phyloP scores from a whole-genome alignment of 805 yeast species.

The Pichia thaimueangensis region DNA sequence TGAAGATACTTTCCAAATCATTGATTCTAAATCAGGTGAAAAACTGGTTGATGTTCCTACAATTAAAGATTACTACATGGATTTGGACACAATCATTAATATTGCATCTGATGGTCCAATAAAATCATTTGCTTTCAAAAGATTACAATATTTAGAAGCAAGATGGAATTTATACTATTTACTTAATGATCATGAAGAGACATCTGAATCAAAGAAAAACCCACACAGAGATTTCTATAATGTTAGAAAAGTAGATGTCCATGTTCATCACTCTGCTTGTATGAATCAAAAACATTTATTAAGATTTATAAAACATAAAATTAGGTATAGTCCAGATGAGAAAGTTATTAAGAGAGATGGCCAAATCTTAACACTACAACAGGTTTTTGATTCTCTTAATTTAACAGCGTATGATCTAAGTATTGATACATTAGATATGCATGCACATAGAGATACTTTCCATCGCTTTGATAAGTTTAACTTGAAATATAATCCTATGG shows the following conservation, averaged over 20 bases:
- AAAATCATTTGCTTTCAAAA: slow-evolving; percentile 90
- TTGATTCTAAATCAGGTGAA: slow-evolving; percentile 24
- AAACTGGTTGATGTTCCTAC: slow-evolving; percentile 67
- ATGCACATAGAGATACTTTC: slow-evolving; percentile 96
- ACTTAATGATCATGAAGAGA: slow-evolving; percentile 89
- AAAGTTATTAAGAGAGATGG: slow-evolving; percentile 93
- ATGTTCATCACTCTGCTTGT: slow-evolving; percentile 98
- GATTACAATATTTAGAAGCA: slow-evolving; percentile 91
- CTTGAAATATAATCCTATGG: slow-evolving; percentile 94
- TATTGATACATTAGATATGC: slow-evolving; percentile 98
- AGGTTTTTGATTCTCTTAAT: slow-evolving; percentile 86
- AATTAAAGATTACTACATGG: slow-evolving; percentile 77
- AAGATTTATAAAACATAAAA: slow-evolving; percentile 90
- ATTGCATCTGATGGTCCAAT: slow-evolving; percentile 93
- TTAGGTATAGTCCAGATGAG: slow-evolving; percentile 80
- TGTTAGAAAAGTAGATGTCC: slow-evolving; percentile 95
- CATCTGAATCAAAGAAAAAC: slow-evolving; percentile 79
- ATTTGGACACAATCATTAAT: slow-evolving; percentile 64
- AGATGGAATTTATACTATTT: slow-evolving; percentile 90
- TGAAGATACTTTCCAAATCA: slow-evolving; percentile 58
- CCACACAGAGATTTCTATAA: slow-evolving; percentile 98
- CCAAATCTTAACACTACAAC: slow-evolving; percentile 72
- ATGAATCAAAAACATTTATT: slow-evolving; percentile 97
- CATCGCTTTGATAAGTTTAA: slow-evolving; percentile 97
- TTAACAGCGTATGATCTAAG: slow-evolving; percentile 91